Evolutionary conservation across 2,329 filamentous ascomycete genomes (phyloP), one percentile per base, ranked within the genome.

Genomic region (Sarocladium kiliense): DNA sequence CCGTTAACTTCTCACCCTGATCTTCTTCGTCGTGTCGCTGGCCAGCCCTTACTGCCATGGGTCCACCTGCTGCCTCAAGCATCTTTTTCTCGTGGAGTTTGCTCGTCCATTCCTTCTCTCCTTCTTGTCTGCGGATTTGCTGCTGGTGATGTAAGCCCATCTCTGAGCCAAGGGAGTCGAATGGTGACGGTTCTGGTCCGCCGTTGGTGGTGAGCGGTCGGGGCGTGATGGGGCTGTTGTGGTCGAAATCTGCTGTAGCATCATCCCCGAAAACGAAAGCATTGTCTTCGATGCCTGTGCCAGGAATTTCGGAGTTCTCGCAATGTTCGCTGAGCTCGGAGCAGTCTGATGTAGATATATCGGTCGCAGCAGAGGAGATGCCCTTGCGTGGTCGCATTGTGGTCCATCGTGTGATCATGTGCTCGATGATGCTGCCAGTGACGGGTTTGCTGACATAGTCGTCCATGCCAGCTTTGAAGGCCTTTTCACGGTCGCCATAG

Each of bases 401-500:
- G 3, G 63, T 60, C 87, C 87, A 90, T 55, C 86, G 82, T 21
- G 89, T 73, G 37, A 91, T 76, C 84, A 88, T 90, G 61, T 75
- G 81, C 66, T 90, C 87, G 7, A 91, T 70, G 4, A 83, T 78
- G 53, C 79, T 78, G 60, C 85, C 81, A 61, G 85, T 87, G 39
- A 91, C 87, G 1, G 87, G 88, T 64, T 89, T 89, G n/a, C 84
- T 75, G 10, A 89, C 73, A 62, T 89, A 87, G 63, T 89, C 86
- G 60, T 91, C 87, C 88, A 91, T 91, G 30, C 88, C 88, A 9
- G 86, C 85, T 58, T 78, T 79, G 57, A 81, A 80, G 64, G 87
- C 91, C 65, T 89, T 90, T 65, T 91, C 87, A 50, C 80, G 77
- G 63, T 91, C 88, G 3, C 88, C 88, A 64, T 89, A 86, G 39